These are phyloP conservation scores for Sporothrix inflata DNA, from an alignment of 2,329 filamentous ascomycete species.

Conservation along the genomic window DNA sequence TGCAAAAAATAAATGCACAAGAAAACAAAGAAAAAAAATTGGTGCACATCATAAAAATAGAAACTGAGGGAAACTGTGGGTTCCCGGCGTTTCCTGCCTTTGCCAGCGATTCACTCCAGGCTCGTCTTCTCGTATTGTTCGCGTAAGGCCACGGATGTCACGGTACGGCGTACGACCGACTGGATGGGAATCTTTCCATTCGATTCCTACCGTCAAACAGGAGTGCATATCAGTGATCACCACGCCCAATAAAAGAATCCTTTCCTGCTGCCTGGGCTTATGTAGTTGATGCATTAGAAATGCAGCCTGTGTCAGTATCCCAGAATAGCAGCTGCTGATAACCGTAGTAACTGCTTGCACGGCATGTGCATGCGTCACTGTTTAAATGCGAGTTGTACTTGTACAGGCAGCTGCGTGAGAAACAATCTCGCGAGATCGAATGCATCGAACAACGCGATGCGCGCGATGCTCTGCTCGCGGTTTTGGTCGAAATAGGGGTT, in stretches of 20 bases:
- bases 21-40: background rate
- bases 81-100: background rate
- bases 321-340: background rate
- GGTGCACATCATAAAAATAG: constrained; percentile 11
- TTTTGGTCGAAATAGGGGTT: background rate
- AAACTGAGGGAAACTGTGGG: background rate
- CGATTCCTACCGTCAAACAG: background rate
- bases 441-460: background rate
- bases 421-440: background rate
- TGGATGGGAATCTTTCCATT: background rate
- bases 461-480: background rate
- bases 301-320: background rate
- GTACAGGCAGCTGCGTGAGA: too few relatives aligned
- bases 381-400: too few relatives aligned
- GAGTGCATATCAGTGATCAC: background rate
- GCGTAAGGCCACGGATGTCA: background rate
- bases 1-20: background rate
- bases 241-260: background rate
- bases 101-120: background rate
- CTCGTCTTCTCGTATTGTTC: background rate
- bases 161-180: too few relatives aligned
- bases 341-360: background rate
- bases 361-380: background rate
- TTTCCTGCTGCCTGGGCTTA: background rate
- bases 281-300: background rate